Evolutionary conservation across 2,329 filamentous ascomycete species (phyloP).

Genomic region (Rasamsonia emersonii): DNA sequence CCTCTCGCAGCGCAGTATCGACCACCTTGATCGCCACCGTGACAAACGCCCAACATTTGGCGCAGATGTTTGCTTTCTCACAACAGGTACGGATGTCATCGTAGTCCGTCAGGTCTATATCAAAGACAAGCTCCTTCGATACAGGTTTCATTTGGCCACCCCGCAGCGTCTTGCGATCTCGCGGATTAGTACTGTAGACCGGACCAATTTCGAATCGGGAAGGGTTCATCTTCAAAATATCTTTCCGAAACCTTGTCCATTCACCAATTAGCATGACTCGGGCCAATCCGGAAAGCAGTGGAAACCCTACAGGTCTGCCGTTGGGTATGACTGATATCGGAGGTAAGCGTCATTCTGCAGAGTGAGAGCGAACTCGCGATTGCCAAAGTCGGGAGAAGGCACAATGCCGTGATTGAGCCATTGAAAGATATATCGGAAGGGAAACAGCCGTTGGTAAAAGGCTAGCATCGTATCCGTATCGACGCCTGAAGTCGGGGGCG

Average conservation of each 20-base stretch:
- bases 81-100: conserved; percentile 96
- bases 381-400: conserved; percentile 77
- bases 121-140: conserved; percentile 91
- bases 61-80: conserved; percentile 84
- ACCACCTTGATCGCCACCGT: conserved; percentile 96
- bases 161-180: conserved; percentile 79
- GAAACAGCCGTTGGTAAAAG: conserved; percentile 93
- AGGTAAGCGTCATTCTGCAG: conserved; percentile 88
- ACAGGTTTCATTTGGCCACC: conserved; percentile 74
- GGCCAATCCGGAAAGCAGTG: not conserved
- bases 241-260: conserved; percentile 66
- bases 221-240: conserved; percentile 78
- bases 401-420: conserved; percentile 93
- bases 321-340: conserved; percentile 75
- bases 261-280: conserved; percentile 12
- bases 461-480: conserved; percentile 82
- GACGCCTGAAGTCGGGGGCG: conserved; percentile 41
- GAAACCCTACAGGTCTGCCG: conserved; percentile 50
- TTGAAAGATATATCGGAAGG: conserved; percentile 89
- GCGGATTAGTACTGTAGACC: conserved; percentile 89
- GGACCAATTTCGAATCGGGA: conserved; percentile 97
- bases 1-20: conserved; percentile 76
- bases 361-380: conserved; percentile 94
- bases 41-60: conserved; percentile 92
- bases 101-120: conserved; percentile 99